Evolutionary conservation across 148 eudicot genomes (phyloP).

Genomic region (Diospyros kaki): DNA sequence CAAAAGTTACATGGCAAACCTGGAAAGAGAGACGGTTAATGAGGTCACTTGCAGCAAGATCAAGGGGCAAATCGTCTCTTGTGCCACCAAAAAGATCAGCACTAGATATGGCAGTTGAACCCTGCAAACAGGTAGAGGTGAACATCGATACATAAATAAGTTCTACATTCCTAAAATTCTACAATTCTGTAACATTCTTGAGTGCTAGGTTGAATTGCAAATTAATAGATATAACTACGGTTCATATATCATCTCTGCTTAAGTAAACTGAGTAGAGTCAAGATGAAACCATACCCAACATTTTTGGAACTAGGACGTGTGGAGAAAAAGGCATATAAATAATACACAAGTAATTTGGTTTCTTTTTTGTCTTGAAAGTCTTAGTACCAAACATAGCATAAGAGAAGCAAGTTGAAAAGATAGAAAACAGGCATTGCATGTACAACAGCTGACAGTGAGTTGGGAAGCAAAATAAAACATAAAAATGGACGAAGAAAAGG

Average conservation of each 20-base stretch:
- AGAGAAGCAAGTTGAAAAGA: too few relatives aligned
- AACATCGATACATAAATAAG: not conserved
- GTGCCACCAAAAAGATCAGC: slow-evolving; percentile 86
- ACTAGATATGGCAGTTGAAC: slow-evolving; percentile 88
- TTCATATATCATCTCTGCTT: not conserved
- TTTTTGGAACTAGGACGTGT: too few relatives aligned
- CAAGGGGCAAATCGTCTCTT: slow-evolving; percentile 37
- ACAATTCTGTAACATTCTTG: not conserved
- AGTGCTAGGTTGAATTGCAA: not conserved
- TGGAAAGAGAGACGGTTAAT: slow-evolving; percentile 82
- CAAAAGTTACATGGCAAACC: slow-evolving; percentile 32
- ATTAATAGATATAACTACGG: not conserved
- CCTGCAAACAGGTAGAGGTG: slow-evolving; percentile 34
- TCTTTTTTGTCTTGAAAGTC: too few relatives aligned
- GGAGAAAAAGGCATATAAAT: too few relatives aligned
- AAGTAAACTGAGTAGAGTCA: too few relatives aligned
- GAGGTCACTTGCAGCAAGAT: slow-evolving; percentile 84
- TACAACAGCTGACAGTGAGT: too few relatives aligned
- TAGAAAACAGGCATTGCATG: not conserved
- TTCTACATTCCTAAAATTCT: too few relatives aligned
- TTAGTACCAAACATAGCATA: too few relatives aligned
- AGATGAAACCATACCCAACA: too few relatives aligned
- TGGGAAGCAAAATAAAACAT: too few relatives aligned
- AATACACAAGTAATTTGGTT: too few relatives aligned
- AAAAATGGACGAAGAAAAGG: too few relatives aligned